Base-by-base conservation (phyloP, 2,329 filamentous ascomycete genomes). In the Fusarium sp. region DNA sequence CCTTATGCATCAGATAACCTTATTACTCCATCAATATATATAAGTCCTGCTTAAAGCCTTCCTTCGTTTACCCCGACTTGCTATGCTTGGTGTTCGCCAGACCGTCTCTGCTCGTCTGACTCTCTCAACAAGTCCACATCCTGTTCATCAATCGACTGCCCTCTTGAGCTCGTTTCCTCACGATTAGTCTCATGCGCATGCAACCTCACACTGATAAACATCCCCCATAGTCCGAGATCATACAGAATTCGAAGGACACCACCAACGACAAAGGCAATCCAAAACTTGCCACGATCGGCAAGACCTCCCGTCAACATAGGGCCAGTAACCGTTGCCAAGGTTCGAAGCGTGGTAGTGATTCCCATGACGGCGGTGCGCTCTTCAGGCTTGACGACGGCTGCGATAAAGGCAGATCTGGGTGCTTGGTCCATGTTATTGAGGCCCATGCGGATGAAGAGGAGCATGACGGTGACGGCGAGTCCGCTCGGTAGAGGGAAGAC, bases 351-450 rank as follows among this genome's bases (percentile, higher is more conserved):
- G 42, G 78, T 80, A 0, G 87, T 89, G 64, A 91, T 87, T 11
- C 88, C 88, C 85, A 90, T 88, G n/a, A 88, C 86, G 1, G 87
- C 88, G 1, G 88, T 91, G 2, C 88, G 78, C 73, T 91, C 88
- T 50, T 85, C 82, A 0, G 87, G 83, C 60, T 81, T 83, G 3
- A 90, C 87, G 0, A 89, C 85, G 0, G 87, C 87, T 1, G 88
- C 86, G 45, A 91, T 88, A 54, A 91, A 85, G 0, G 88, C 87
- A 1, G 87, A 78, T 3, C 88, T 80, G 0, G 88, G 88, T 0
- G 85, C 87, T 75, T 90, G 88, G 61, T 90, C 88, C 86, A 91
- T 89, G 61, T 83, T 87, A 68, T 90, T 90, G 40, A 90, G 76
- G 0, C 85, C 85, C 3, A 86, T 80, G 6, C 88, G 81, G 19